Evolutionary conservation across 176 grass and related monocot species (phyloP).

Genomic region (Guadua angustifolia): DNA sequence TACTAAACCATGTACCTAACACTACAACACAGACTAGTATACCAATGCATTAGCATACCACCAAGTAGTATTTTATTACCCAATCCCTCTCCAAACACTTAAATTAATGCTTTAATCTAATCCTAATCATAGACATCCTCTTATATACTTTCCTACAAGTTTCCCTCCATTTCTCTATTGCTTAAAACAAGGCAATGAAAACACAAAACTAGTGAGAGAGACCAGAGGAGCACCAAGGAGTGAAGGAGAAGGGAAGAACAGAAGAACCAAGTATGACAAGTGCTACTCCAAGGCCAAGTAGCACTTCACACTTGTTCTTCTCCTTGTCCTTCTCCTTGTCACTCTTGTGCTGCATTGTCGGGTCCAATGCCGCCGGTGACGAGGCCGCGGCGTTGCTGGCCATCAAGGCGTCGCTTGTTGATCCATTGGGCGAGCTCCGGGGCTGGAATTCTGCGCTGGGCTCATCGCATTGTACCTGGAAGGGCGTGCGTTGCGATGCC

Average conservation of each 20-base stretch:
- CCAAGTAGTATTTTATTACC: conserved; percentile 32
- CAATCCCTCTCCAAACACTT: conserved; percentile 30
- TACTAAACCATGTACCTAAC: conserved; percentile 30
- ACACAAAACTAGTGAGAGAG: conserved; percentile 39
- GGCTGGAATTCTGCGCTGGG: conserved; percentile 54
- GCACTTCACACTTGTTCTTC: conserved; percentile 50
- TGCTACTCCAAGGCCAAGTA: conserved; percentile 53
- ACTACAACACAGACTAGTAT: conserved; percentile 30
- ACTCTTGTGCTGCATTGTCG: conserved; percentile 46
- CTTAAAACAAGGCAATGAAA: conserved; percentile 59
- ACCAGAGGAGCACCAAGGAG: conserved; percentile 44
- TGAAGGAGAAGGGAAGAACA: conserved; percentile 47
- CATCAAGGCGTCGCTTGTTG: conserved; percentile 67
- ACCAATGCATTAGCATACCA: conserved; percentile 43
- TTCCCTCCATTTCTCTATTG: conserved; percentile 66
- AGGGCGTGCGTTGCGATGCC: conserved; percentile 62
- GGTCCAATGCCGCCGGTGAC: conserved; percentile 50
- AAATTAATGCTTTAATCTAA: conserved; percentile 42
- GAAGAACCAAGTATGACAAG: conserved; percentile 58
- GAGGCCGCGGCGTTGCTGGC: conserved; percentile 63
- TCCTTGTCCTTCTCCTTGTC: conserved; percentile 54
- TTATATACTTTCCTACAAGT: conserved; percentile 56
- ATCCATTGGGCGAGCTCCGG: conserved; percentile 56
- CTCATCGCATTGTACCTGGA: conserved; percentile 69
- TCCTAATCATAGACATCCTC: conserved; percentile 54